Evolutionary conservation across 805 yeast genomes (phyloP).

Genomic region (Saccharomycopsis synnaedendra): DNA sequence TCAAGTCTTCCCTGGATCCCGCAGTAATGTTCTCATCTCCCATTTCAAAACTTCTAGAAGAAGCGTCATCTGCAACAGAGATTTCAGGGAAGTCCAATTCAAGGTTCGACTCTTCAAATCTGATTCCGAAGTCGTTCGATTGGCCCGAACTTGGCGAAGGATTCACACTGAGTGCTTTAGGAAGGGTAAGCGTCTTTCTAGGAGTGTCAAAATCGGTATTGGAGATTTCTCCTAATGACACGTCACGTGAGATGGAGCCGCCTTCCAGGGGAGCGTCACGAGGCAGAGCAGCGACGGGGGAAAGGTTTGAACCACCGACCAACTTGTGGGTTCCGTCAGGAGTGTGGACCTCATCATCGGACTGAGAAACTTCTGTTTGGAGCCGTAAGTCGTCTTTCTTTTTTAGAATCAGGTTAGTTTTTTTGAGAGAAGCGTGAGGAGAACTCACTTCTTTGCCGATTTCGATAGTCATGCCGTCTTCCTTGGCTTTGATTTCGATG

Average conservation of each 20-base stretch:
- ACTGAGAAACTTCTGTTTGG: background rate
- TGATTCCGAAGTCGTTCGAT: conserved; percentile 13
- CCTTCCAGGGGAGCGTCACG: background rate
- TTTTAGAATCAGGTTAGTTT: conserved; percentile 15
- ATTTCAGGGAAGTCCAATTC: conserved; percentile 19
- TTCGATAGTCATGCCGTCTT: conserved; percentile 39
- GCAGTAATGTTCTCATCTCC: conserved; percentile 11
- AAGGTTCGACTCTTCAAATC: conserved; percentile 11
- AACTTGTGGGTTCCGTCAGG: background rate
- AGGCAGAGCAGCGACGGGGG: no score
- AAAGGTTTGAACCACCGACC: background rate
- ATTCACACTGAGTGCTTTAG: background rate
- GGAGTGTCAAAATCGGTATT: background rate
- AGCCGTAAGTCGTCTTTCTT: background rate
- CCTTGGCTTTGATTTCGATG: conserved; percentile 26
- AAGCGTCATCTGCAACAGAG: conserved; percentile 6
- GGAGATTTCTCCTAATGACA: no score
- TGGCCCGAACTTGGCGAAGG: conserved; percentile 1
- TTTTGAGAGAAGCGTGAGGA: conserved; percentile 10
- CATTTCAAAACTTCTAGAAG: conserved; percentile 12
- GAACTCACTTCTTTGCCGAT: conserved; percentile 18
- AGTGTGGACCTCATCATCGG: background rate
- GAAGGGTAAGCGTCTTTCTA: background rate
- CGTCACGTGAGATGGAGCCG: no score
- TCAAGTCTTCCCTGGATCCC: background rate